Conservation (phyloP, 495 filamentous ascomycete genomes). For the Penicillium canescens region DNA sequence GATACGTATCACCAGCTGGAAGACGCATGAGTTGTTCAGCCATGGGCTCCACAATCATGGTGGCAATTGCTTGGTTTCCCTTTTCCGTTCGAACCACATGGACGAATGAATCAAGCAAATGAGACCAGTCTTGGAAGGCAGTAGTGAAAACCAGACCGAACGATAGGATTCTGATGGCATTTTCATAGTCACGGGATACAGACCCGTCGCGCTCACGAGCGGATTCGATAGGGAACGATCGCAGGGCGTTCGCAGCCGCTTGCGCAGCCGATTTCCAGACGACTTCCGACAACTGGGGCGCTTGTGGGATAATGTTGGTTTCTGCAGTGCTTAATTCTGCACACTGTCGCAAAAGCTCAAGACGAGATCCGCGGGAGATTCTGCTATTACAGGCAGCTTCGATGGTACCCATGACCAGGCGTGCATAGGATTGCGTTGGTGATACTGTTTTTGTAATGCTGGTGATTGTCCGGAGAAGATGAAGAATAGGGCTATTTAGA, state of each 20-base stretch:
- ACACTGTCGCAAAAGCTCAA: conserved; percentile 47
- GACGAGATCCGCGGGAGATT: conserved; percentile 41
- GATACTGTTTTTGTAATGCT: conserved; percentile 14
- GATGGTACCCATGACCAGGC: conserved; percentile 35
- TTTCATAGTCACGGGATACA: conserved; percentile 63
- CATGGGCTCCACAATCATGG: conserved; percentile 70
- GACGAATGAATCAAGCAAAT: conserved; percentile 58
- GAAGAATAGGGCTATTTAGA: conserved; percentile 39
- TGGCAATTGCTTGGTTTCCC: conserved; percentile 61
- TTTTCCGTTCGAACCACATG: conserved; percentile 62
- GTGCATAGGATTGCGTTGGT: conserved; percentile 29
- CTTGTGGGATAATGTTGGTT: conserved; percentile 5
- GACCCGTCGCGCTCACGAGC: conserved; percentile 45
- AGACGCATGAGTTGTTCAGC: conserved; percentile 46
- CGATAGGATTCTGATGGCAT: conserved; percentile 65
- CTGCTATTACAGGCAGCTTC: conserved; percentile 54
- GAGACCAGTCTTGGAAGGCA: conserved; percentile 54
- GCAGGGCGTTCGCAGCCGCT: conserved; percentile 32
- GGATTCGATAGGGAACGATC: conserved; percentile 42
- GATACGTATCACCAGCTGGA: conserved; percentile 19
- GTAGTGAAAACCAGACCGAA: conserved; percentile 54
- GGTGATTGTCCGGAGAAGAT: conserved; percentile 40
- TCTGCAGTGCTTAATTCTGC: conserved; percentile 25
- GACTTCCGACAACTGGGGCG: conserved; percentile 17
- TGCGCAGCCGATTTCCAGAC: conserved; percentile 40